phyloP scores from a whole-genome alignment of 768 basidiomycete species.

The Panaeolus papilionaceus region DNA sequence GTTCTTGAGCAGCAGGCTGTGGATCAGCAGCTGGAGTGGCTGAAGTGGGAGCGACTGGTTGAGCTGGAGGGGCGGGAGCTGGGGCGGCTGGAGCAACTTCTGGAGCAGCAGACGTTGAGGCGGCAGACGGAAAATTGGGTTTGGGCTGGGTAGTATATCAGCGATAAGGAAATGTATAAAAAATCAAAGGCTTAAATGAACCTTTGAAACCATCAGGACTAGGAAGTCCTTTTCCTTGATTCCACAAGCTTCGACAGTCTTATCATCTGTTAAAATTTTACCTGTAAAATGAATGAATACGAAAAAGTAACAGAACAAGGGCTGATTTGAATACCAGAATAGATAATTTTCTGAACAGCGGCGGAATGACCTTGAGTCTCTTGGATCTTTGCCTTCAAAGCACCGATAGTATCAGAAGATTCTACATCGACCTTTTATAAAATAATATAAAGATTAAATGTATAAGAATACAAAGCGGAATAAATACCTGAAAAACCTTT shows the following conservation, averaged over 20 bases:
- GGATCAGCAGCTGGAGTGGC: constrained; percentile 50
- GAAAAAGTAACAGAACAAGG: constrained; percentile 10
- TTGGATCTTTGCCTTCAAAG: constrained; percentile 85
- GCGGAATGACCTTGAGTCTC: constrained; percentile 76
- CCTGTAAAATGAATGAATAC: constrained; percentile 53
- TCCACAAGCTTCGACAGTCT: constrained; percentile 84
- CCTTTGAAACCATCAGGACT: constrained; percentile 99
- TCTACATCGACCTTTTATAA: constrained; percentile 76
- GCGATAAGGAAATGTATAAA: not conserved
- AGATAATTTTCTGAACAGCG: constrained; percentile 91
- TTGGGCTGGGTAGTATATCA: constrained; percentile 52
- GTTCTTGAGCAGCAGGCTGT: constrained; percentile 16
- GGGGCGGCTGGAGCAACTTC: constrained; percentile 34
- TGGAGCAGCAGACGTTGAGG: constrained; percentile 37
- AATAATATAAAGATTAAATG: not conserved
- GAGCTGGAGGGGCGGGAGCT: constrained; percentile 41
- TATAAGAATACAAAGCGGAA: not conserved
- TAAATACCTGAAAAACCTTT: constrained; percentile 81
- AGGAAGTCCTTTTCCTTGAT: constrained; percentile 99
- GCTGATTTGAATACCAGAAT: constrained; percentile 64
- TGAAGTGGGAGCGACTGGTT: constrained; percentile 41
- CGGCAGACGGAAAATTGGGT: constrained; percentile 43
- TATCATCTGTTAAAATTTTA: constrained; percentile 88
- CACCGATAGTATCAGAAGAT: constrained; percentile 71
- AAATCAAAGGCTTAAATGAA: constrained; percentile 36